Evolutionary conservation across 371 early-diverging fungal species (phyloP).

Genomic region (Lichtheimia hyalospora): DNA sequence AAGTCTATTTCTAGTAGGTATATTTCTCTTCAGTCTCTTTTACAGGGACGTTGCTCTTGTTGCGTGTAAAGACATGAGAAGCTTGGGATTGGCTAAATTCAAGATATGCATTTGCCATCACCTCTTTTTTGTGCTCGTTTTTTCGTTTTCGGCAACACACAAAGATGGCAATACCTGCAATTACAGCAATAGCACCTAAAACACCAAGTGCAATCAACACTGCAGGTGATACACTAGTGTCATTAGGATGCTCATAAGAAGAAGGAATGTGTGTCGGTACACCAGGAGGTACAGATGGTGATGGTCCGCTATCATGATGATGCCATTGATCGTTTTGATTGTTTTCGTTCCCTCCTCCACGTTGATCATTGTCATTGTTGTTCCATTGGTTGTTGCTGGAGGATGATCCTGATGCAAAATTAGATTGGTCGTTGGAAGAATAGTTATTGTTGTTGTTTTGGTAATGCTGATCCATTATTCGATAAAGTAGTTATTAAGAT

Average conservation of each 20-base stretch:
- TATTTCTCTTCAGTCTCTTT: constrained; percentile 8
- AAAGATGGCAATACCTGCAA: constrained; percentile 20
- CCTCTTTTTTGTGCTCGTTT: constrained; percentile 31
- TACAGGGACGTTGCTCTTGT: constrained; percentile 11
- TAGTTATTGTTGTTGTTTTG: background rate
- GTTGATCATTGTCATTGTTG: constrained; percentile 1
- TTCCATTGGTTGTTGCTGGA: background rate
- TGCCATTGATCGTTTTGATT: constrained; percentile 9
- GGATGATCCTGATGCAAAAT: no score
- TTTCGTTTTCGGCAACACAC: constrained; percentile 21
- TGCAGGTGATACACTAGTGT: constrained; percentile 4
- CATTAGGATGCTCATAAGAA: background rate
- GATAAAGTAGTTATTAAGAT: no score
- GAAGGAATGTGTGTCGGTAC: constrained; percentile 2
- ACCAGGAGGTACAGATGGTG: constrained; percentile 2
- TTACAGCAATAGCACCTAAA: constrained; percentile 16
- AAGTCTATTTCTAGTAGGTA: background rate
- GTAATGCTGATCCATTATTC: no score
- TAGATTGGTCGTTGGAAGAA: no score
- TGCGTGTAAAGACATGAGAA: constrained; percentile 10
- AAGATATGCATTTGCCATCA: constrained; percentile 34
- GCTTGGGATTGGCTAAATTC: constrained; percentile 30
- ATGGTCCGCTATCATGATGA: background rate
- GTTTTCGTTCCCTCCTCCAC: background rate
- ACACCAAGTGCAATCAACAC: constrained; percentile 21